Percentiles rank a stretch among this genome's conserved stretches.
Conservation (phyloP, 2,329 filamentous ascomycete genomes). For the Trichoderma pleuroti region DNA sequence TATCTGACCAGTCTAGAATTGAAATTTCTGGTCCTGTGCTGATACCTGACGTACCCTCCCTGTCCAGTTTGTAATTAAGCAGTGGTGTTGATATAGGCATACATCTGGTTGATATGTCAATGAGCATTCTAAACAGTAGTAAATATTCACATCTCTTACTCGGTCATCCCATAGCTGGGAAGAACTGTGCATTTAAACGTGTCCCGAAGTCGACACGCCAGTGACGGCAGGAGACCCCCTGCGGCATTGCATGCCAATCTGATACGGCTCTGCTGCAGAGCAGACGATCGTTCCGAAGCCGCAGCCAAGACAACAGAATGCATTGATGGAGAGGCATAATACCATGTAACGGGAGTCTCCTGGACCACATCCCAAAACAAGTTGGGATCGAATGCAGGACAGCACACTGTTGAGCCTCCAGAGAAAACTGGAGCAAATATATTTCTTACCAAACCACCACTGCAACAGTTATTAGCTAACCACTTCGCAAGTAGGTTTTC, state of each 20-base stretch:
- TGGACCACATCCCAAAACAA: conserved; percentile 55
- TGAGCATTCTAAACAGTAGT: background rate
- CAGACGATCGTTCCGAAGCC: conserved; percentile 37
- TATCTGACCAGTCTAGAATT: conserved; percentile 44
- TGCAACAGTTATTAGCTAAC: conserved; percentile 24
- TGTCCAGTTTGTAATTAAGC: conserved; percentile 49
- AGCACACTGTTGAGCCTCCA: conserved; percentile 52
- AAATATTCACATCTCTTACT: conserved; percentile 32
- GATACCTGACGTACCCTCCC: conserved; percentile 51
- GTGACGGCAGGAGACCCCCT: conserved; percentile 49
- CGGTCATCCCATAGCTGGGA: conserved; percentile 58
- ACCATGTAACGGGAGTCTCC: conserved; percentile 49
- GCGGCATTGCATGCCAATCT: conserved; percentile 55
- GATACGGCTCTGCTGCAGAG: conserved; percentile 42
- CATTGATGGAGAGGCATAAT: conserved; percentile 57
- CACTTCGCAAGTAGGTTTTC: background rate
- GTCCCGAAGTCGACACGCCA: conserved; percentile 46
- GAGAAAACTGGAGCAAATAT: conserved; percentile 53
- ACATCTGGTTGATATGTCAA: conserved; percentile 33
- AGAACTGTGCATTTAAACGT: conserved; percentile 51
- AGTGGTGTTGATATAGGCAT: conserved; percentile 57
- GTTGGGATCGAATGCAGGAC: conserved; percentile 50
- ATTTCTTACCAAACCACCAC: conserved; percentile 52
- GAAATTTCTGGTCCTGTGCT: conserved; percentile 49
- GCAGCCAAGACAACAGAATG: conserved; percentile 52